Conservation (phyloP, 1,139 yeast genomes). For the Blastobotrys persicus region DNA sequence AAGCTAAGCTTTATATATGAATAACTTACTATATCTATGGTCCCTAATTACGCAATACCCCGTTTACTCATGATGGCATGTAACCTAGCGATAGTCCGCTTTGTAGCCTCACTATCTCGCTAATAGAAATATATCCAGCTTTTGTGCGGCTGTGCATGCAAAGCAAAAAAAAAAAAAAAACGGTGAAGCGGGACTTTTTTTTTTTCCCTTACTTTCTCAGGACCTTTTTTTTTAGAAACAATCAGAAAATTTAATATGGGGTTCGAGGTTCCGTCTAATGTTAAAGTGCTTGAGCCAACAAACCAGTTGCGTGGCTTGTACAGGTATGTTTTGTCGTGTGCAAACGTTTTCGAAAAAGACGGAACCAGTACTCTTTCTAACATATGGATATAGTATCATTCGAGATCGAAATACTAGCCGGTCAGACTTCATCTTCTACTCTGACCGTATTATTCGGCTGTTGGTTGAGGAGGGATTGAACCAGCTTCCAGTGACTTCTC, state of each 20-base stretch:
- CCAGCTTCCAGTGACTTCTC: constrained; percentile 77
- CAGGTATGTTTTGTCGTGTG: constrained; percentile 51
- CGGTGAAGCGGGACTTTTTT: not conserved
- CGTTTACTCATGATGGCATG: too few species aligned
- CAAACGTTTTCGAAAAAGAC: too few species aligned
- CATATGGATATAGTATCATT: constrained; percentile 54
- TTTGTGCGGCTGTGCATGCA: not conserved
- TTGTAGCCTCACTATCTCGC: too few species aligned
- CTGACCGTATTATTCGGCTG: constrained; percentile 89
- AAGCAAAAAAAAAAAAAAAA: not conserved
- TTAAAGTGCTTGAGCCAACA: constrained; percentile 75
- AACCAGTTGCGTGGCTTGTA: constrained; percentile 85
- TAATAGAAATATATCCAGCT: not conserved
- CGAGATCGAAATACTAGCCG: constrained; percentile 76
- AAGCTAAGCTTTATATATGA: too few species aligned
- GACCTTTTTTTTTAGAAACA: not conserved
- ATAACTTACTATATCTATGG: too few species aligned
- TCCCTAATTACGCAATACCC: too few species aligned
- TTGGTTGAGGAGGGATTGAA: constrained; percentile 94
- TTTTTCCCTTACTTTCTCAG: not conserved
- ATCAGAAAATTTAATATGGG: constrained; percentile 3
- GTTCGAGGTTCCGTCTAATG: constrained; percentile 34
- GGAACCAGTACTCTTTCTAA: too few species aligned
- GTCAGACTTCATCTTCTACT: constrained; percentile 90
- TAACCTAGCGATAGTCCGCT: too few species aligned